Evolutionary conservation across 305 asterid species (phyloP).

Genomic region (Rubia balearica): DNA sequence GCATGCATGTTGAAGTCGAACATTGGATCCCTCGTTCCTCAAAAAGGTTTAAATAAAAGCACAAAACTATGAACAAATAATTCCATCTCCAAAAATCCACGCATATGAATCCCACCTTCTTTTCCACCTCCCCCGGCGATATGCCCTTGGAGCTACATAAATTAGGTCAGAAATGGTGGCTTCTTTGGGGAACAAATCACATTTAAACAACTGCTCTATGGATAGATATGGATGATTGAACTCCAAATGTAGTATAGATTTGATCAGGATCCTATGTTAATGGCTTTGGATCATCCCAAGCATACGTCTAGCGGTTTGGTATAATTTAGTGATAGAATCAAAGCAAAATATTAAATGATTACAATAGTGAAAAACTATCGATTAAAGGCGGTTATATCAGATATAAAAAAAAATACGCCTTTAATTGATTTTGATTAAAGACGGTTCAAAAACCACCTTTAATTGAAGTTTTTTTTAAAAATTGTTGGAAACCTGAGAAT

Average conservation of each 20-base stretch:
- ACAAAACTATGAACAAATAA: conserved; percentile 24
- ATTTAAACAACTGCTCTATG: conserved; percentile 10
- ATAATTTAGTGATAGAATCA: no score
- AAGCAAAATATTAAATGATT: no score
- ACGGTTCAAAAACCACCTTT: no score
- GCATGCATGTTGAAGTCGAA: conserved; percentile 7
- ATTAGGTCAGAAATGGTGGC: conserved; percentile 24
- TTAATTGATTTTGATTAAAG: no score
- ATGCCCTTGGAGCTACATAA: conserved; percentile 29
- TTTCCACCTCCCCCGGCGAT: conserved; percentile 12
- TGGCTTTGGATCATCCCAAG: not conserved
- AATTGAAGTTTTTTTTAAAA: no score
- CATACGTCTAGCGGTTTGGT: no score
- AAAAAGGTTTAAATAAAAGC: not conserved
- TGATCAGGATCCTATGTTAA: conserved; percentile 1
- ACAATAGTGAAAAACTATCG: no score
- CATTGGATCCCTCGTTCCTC: conserved; percentile 8
- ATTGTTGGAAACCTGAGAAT: no score
- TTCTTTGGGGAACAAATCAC: conserved; percentile 31
- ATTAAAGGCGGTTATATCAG: no score
- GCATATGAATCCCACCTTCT: conserved; percentile 11
- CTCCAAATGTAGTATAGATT: not conserved
- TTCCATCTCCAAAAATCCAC: conserved; percentile 46
- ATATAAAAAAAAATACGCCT: no score
- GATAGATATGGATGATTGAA: not conserved